Evolutionary conservation across 805 yeast species (phyloP).

Genomic region (Limtongia smithiae): DNA sequence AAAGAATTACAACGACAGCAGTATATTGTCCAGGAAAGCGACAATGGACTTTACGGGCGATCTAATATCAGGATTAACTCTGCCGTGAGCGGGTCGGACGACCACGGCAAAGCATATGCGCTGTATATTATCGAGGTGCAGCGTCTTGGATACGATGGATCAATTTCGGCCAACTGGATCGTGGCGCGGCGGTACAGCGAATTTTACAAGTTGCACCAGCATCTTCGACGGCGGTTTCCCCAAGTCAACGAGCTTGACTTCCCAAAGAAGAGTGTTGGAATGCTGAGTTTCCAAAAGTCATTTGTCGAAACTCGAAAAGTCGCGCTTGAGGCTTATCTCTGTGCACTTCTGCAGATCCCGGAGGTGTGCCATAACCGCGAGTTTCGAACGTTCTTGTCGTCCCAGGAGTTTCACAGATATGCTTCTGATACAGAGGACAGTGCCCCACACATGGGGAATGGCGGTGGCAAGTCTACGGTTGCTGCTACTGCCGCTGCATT

Average conservation of each 20-base stretch:
- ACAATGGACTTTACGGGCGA: conserved; percentile 57
- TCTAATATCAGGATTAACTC: conserved; percentile 41
- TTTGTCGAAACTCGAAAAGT: conserved; percentile 61
- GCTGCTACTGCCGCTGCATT: not conserved
- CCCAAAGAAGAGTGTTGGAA: conserved; percentile 51
- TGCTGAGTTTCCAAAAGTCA: conserved; percentile 66
- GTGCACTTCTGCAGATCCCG: conserved; percentile 54
- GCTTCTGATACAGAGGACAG: not conserved
- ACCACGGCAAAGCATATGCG: conserved; percentile 58
- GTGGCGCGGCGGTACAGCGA: conserved; percentile 88
- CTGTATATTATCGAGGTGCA: conserved; percentile 76
- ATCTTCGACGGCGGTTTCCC: conserved; percentile 53
- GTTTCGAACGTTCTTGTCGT: conserved; percentile 73
- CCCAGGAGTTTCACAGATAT: conserved; percentile 34
- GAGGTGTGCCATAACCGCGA: conserved; percentile 70
- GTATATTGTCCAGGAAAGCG: conserved; percentile 76
- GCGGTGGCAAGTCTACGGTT: not conserved
- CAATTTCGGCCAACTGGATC: conserved; percentile 73
- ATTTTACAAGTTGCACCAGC: conserved; percentile 66
- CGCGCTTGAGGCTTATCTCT: conserved; percentile 61
- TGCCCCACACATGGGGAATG: not conserved
- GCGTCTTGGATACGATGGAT: conserved; percentile 44
- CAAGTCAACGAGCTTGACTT: conserved; percentile 49
- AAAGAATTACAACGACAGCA: conserved; percentile 77
- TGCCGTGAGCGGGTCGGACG: conserved; percentile 49